Evolutionary conservation across 2,329 filamentous ascomycete species (phyloP), one percentile per base, ranked within the genome.

Genomic region (Aureobasidium pullulans): DNA sequence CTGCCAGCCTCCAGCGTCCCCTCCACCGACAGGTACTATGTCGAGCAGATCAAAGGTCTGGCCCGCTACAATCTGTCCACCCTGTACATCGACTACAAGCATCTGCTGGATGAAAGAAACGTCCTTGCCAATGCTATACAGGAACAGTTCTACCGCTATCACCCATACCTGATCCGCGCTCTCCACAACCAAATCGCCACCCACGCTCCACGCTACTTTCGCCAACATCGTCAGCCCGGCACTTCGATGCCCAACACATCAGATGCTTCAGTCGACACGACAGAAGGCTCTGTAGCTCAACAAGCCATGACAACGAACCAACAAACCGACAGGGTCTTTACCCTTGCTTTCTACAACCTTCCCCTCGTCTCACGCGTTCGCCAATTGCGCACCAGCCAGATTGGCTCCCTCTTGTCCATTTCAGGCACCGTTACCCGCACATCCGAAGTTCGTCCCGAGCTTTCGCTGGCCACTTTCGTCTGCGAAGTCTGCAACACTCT

Each of bases 391-490:
- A 96, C 94, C 29, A 82, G 84, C 63, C 92, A 96, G 66, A 95
- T 99, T 67, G 94, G 94, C 57, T 90, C 93, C 70, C 82, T 99
- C 44, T 84, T 96, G 6, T 96, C 94, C 10, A 96, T 99, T 66
- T 99, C 94, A 7, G 94, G 94, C 49, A 99, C 94, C 0, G 93
- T 96, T 31, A 99, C 94, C 1, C 84, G 94, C 71, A 99, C 94
- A 6, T 99, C 94, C 9, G 94, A 99, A 79, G 94, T 99, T 28
- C 85, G 94, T 36, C 94, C 94, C 0, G 94, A 99, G 74, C 77
- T 99, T 62, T 95, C 91, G 2, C 79, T 96, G 23, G 94, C 89
- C 6, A 96, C 94, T 0, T 99, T 99, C 68, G 84, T 87, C 59
- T 99, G 94, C 73, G 89, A 96, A 72, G 84, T 82, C 49, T 99